Evolutionary conservation across 1,284 basidiomycete genomes (phyloP).

Genomic region (Apiotrichum sp.): DNA sequence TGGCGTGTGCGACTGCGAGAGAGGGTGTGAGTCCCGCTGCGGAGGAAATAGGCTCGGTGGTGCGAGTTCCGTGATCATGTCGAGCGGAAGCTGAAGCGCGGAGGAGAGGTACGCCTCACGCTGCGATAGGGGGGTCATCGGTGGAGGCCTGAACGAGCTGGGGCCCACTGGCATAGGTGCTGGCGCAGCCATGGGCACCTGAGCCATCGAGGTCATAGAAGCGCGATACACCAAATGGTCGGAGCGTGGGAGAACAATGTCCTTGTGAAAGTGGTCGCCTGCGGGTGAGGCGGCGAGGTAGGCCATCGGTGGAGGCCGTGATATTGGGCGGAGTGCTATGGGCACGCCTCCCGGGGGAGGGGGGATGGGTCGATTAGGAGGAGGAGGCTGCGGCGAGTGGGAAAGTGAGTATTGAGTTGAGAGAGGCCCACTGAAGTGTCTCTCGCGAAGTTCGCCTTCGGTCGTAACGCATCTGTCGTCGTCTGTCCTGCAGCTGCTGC

Average conservation of each 20-base stretch:
- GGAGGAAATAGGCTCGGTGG: not conserved
- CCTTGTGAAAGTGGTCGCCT: not conserved
- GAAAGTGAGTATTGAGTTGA: not conserved
- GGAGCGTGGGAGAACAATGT: constrained; percentile 2
- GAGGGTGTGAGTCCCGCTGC: not conserved
- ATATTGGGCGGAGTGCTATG: no score
- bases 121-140: constrained; percentile 12
- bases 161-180: not conserved
- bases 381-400: not conserved
- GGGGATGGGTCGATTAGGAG: not conserved
- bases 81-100: constrained; percentile 31
- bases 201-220: not conserved
- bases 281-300: not conserved
- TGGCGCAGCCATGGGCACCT: not conserved
- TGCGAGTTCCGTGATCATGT: constrained; percentile 24
- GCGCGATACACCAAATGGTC: constrained; percentile 1
- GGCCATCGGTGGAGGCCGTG: not conserved
- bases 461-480: no score
- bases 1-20: not conserved
- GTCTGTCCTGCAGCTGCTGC: no score
- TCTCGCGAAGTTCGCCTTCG: no score
- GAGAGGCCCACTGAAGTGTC: not conserved
- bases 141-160: not conserved
- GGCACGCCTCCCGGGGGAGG: not conserved
- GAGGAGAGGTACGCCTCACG: constrained; percentile 35